Base-by-base conservation (phyloP, 2,329 filamentous ascomycete species). In the Malbranchea zuffiana region DNA sequence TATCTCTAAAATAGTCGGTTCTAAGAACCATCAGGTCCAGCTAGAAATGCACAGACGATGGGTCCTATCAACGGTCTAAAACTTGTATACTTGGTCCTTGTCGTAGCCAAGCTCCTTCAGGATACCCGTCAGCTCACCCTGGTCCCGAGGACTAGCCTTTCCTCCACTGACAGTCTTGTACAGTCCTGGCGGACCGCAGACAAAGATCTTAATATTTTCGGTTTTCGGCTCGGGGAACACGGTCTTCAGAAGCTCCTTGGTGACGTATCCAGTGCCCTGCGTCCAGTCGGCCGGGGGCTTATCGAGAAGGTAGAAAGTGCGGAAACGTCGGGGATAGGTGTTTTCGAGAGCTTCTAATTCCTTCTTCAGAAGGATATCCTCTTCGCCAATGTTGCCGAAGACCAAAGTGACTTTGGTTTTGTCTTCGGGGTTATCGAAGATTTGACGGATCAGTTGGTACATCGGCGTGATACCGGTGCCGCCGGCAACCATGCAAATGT, bases 381-480 rank as follows among this genome's bases (percentile, higher is more conserved):
- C 75, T 67, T 96, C 84, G 17, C 67, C 69, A 42, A 95, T 66
- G 67, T 96, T 98, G 49, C 85, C 90, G 56, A 88, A 95, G 24
- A 98, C 74, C 20, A 98, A 77, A 4, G 88, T 96, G 27, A 98
- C 86, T 71, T 94, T 93, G 52, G 90, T 98, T 75, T 90, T 87
- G 68, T 98, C 90, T 28, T 83, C 75, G 43, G 88, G 85, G 74
- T 95, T 93, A 65, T 80, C 84, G 78, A 96, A 93, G 66, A 98
- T 94, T 56, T 79, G 74, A 45, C 84, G 84, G 47, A 77, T 71
- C 30, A 98, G 78, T 71, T 98, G 90, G 72, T 83, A 96, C 88
- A 96, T 95, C 50, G 90, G 90, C 7, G 90, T 90, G 61, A 98
- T 93, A 44, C 90, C 90, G 5, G 90, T 95, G 47, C 90, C 90